Evolutionary conservation across 2,329 filamentous ascomycete species (phyloP).

Genomic region (Blumeriella jaapii): DNA sequence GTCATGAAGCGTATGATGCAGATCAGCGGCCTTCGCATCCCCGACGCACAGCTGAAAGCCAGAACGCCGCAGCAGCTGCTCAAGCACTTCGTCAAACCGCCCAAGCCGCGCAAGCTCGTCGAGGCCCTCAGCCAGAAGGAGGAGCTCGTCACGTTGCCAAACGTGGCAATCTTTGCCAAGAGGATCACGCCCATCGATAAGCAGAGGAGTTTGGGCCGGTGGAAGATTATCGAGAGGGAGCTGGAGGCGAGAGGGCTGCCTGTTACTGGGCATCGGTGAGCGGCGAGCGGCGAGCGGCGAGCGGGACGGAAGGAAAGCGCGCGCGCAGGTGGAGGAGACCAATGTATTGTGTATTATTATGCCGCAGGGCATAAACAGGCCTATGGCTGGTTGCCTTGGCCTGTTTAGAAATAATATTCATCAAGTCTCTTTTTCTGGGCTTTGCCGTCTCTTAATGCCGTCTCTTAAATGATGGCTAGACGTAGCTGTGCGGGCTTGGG

Average conservation of each 20-base stretch:
- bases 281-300: too few species aligned
- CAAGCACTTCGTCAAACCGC: conserved; percentile 38
- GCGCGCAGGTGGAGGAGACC: background rate
- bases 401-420: too few species aligned
- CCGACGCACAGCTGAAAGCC: conserved; percentile 56
- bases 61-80: conserved; percentile 44
- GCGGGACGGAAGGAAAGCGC: too few species aligned
- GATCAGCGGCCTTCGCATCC: conserved; percentile 64
- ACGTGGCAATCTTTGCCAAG: conserved; percentile 55
- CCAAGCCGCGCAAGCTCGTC: conserved; percentile 50
- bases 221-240: conserved; percentile 69
- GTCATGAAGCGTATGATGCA: conserved; percentile 71
- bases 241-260: conserved; percentile 51
- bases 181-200: conserved; percentile 61
- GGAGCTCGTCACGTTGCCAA: conserved; percentile 44
- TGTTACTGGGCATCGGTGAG: conserved; percentile 34
- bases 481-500: too few species aligned
- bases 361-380: too few species aligned
- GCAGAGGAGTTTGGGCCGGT: conserved; percentile 60
- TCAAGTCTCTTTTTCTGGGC: too few species aligned
- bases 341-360: too few species aligned
- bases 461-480: too few species aligned
- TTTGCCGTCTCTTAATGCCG: too few species aligned
- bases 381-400: too few species aligned
- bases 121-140: conserved; percentile 40